Conservation (phyloP, 1,139 yeast genomes). For the Kluyveromyces marxianus region DNA sequence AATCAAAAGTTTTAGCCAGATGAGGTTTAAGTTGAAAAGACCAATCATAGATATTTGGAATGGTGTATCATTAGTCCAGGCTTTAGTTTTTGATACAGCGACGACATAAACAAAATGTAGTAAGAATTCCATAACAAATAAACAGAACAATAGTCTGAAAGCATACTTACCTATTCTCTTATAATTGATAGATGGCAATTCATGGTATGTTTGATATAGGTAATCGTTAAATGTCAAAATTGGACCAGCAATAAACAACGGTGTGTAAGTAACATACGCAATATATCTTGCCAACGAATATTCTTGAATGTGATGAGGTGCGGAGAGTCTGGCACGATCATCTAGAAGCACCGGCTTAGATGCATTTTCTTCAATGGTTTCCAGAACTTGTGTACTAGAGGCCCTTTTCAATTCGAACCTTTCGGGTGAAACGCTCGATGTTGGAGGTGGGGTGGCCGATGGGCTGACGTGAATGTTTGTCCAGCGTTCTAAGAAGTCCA, state of each 20-base stretch:
- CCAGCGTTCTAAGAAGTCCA: constrained; percentile 59
- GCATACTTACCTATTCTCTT: constrained; percentile 57
- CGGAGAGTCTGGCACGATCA: constrained; percentile 62
- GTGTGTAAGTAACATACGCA: constrained; percentile 76
- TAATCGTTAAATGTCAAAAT: constrained; percentile 88
- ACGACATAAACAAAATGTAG: constrained; percentile 87
- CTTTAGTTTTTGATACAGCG: constrained; percentile 76
- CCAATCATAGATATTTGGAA: constrained; percentile 95
- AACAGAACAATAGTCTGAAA: constrained; percentile 59
- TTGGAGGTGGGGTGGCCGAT: neutral
- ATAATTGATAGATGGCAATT: constrained; percentile 45
- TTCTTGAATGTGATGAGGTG: constrained; percentile 51
- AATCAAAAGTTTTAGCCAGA: constrained; percentile 85
- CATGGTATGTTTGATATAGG: constrained; percentile 50
- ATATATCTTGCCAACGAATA: constrained; percentile 59
- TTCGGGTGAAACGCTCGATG: constrained; percentile 9
- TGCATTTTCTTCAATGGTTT: constrained; percentile 21
- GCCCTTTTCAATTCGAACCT: constrained; percentile 18
- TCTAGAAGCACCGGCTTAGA: constrained; percentile 28
- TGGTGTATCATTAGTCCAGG: constrained; percentile 87
- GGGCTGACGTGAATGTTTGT: constrained; percentile 16
- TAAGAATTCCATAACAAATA: constrained; percentile 80
- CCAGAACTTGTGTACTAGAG: constrained; percentile 22
- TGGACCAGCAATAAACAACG: constrained; percentile 93
- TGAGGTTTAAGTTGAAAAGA: constrained; percentile 75